Evolutionary conservation across 2,329 filamentous ascomycete genomes (phyloP), one percentile per base, ranked within the genome.

Genomic region (Colletotrichum spaethianum): DNA sequence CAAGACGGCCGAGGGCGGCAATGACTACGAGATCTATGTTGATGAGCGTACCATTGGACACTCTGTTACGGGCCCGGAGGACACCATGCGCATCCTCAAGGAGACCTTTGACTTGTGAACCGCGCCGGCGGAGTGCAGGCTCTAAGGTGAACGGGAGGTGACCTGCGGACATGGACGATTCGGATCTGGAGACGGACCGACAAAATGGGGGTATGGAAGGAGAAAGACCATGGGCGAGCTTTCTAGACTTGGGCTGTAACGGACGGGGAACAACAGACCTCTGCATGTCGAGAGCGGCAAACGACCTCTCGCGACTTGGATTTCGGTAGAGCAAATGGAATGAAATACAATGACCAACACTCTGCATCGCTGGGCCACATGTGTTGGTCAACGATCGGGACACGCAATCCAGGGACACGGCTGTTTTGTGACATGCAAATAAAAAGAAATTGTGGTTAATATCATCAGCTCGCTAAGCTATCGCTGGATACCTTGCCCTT

Each of bases 1-100:
- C 88, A 99, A 98, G 92, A 94, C 94, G 33, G 92, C 91, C 80
- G 84, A 92, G 82, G 96, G 96, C 75, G 96, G 96, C 74, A 99
- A 98, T 82, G 96, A 99, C 84, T 96, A 92, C 81, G 96, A 98
- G 86, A 98, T 99, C 80, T 98, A 93, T 83, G 87, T 85, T 75
- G 96, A 98, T 81, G 80, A 88, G 66, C 89, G 96, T 79, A 97
- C 94, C 44, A 91, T 93, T 72, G 96, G 96, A 2, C 96, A 99
- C 84, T 87, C 92, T 33, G 96, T 98, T 75, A 90, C 87, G 76
- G 89, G 88, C 52, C 96, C 96, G 8, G 92, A 95, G 69, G 94
- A 98, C 79, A 98, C 95, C 56, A 91, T 93, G 78, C 89, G 85
- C 77, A 87, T 94, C 82, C 79, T 99, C 78, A 96, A 92, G 87